Evolutionary conservation across 768 basidiomycete genomes (phyloP).

Genomic region (Xerocomus spinulosus): DNA sequence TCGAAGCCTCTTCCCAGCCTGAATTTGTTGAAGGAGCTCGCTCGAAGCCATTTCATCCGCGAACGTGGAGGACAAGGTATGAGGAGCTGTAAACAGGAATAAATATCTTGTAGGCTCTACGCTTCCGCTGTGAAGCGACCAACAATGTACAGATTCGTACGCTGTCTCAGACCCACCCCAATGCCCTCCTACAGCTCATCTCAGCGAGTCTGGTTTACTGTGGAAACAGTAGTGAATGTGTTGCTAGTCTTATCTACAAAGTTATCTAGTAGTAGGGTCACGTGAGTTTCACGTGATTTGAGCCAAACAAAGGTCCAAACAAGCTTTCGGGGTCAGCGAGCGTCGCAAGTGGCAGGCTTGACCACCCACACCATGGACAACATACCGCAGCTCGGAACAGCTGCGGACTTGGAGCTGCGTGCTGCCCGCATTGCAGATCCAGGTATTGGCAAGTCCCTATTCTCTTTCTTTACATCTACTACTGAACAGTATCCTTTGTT

Average conservation of each 20-base stretch:
- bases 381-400: constrained; percentile 40
- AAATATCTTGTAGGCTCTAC: constrained; percentile 9
- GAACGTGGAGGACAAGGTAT: background rate
- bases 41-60: constrained; percentile 55
- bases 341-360: background rate
- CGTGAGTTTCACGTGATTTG: constrained; percentile 30
- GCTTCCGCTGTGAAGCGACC: too few relatives aligned
- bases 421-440: constrained; percentile 74
- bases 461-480: background rate
- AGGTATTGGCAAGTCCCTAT: constrained; percentile 49
- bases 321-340: constrained; percentile 28
- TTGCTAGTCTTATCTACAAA: too few relatives aligned
- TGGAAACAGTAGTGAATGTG: too few relatives aligned
- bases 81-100: constrained; percentile 11
- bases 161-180: too few relatives aligned
- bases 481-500: background rate
- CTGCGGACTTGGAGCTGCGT: constrained; percentile 63
- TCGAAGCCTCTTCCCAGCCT: constrained; percentile 76
- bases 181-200: too few relatives aligned
- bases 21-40: constrained; percentile 76
- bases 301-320: constrained; percentile 31
- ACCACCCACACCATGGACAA: constrained; percentile 37
- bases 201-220: too few relatives aligned
- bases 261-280: constrained; percentile 17
- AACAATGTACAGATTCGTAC: too few relatives aligned